A percentile compares a stretch with the other conserved stretches of the same genome.
These are phyloP conservation scores for Pistacia vera DNA, from an alignment of 345 rosid species.

Conservation along the genomic window DNA sequence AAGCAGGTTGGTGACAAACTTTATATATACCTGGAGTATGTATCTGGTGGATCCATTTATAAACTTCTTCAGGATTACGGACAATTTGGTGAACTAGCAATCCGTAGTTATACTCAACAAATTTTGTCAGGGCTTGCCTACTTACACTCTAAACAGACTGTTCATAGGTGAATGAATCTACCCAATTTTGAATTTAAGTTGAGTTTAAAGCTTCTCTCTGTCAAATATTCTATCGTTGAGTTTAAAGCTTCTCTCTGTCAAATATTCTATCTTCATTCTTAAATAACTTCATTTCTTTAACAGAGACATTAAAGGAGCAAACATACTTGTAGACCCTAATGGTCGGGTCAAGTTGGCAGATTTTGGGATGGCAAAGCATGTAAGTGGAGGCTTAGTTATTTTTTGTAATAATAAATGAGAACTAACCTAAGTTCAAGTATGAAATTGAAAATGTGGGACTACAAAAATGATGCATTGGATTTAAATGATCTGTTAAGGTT, in stretches of 20 bases:
- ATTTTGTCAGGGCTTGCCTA: slow-evolving; percentile 75
- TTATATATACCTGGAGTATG: slow-evolving; percentile 77
- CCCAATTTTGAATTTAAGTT: neutral
- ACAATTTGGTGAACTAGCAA: slow-evolving; percentile 60
- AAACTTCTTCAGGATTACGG: slow-evolving; percentile 84
- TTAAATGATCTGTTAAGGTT: neutral
- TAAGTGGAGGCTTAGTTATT: slow-evolving; percentile 37
- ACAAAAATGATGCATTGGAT: neutral
- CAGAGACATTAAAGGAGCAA: slow-evolving; percentile 89
- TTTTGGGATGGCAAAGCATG: slow-evolving; percentile 93
- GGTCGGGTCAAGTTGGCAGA: slow-evolving; percentile 83
- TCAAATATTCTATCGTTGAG: neutral
- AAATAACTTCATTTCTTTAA: slow-evolving; percentile 18
- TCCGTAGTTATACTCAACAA: slow-evolving; percentile 78
- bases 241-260: neutral
- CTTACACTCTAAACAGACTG: slow-evolving; percentile 65
- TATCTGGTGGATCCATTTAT: slow-evolving; percentile 82
- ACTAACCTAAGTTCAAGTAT: neutral
- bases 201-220: neutral
- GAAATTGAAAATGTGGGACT: neutral
- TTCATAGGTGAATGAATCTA: slow-evolving; percentile 58
- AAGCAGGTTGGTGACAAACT: slow-evolving; percentile 64
- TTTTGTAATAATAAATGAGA: slow-evolving; percentile 3
- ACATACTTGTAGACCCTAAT: slow-evolving; percentile 71
- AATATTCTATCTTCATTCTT: neutral